These are phyloP conservation scores for Amoeboaphelidium protococcarum DNA, from an alignment of 371 early-diverging fungal genomes.

Conservation along the genomic window DNA sequence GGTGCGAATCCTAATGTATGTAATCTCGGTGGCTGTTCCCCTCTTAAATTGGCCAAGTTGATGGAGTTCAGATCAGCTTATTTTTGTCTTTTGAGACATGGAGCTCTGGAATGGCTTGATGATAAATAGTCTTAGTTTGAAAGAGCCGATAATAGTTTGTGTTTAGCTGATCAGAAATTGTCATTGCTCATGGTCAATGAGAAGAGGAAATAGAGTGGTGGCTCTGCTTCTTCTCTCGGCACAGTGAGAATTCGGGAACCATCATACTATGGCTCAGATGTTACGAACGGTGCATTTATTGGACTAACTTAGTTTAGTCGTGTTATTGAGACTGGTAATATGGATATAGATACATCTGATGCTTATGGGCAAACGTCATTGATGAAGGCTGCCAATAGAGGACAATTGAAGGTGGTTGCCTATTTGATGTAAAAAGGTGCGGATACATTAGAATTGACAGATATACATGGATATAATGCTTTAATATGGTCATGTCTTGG, in stretches of 20 bases:
- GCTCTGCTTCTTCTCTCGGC: no score
- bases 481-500: slow-evolving; percentile 13
- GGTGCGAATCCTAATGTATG: slow-evolving; percentile 18
- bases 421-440: slow-evolving; percentile 2
- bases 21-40: slow-evolving; percentile 13
- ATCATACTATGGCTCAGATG: not conserved
- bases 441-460: slow-evolving; percentile 5
- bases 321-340: no score
- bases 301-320: no score
- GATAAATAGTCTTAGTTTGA: no score
- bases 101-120: no score
- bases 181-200: no score
- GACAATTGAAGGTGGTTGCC: slow-evolving; percentile 9
- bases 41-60: slow-evolving; percentile 11
- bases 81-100: slow-evolving; percentile 7
- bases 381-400: slow-evolving; percentile 17
- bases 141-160: no score
- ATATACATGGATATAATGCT: slow-evolving; percentile 11
- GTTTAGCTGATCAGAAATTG: no score
- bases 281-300: slow-evolving; percentile 11
- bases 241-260: slow-evolving; percentile 1
- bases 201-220: no score
- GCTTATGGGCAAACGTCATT: slow-evolving; percentile 10
- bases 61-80: slow-evolving; percentile 4
- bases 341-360: slow-evolving; percentile 5